Percentiles rank a stretch among this genome's conserved stretches.
These are phyloP conservation scores for Chlorella ohadii DNA, from an alignment of 139 green algal species.

Conservation along the genomic window DNA sequence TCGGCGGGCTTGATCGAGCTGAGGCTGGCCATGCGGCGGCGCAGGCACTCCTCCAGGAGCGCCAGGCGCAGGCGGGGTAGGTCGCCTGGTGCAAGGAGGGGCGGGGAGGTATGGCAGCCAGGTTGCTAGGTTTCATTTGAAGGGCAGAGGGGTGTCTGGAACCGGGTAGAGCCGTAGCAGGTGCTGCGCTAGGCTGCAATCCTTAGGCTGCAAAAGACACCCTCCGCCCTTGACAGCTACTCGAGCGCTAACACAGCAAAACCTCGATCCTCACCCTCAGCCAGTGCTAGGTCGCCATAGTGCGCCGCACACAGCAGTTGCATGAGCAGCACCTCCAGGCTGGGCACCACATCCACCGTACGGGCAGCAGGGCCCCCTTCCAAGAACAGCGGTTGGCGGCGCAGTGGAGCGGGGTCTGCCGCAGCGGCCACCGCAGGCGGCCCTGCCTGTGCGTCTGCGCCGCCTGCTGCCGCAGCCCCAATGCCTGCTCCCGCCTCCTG, in stretches of 20 bases:
- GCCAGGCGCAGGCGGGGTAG: background rate
- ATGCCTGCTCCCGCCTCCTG: background rate
- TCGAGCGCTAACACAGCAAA: background rate
- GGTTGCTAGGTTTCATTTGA: background rate
- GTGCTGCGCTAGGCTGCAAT: no score
- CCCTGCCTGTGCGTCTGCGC: no score
- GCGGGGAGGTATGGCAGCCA: background rate
- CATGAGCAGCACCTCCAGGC: background rate
- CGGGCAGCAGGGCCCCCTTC: background rate
- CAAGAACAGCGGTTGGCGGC: background rate
- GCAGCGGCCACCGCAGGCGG: background rate
- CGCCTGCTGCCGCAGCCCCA: no score
- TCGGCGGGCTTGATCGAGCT: background rate
- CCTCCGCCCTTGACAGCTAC: background rate
- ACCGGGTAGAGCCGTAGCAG: no score
- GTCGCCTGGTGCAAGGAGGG: background rate
- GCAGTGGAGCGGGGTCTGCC: background rate
- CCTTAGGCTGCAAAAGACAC: no score
- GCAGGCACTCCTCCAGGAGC: background rate
- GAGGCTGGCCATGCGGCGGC: background rate
- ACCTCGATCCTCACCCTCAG: background rate
- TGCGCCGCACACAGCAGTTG: background rate
- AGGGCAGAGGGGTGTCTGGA: background rate
- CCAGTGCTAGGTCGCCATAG: background rate
- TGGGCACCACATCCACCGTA: background rate